Evolutionary conservation across 2,329 filamentous ascomycete species (phyloP), one percentile per base, ranked within the genome.

Genomic region (Cadophora sp.): DNA sequence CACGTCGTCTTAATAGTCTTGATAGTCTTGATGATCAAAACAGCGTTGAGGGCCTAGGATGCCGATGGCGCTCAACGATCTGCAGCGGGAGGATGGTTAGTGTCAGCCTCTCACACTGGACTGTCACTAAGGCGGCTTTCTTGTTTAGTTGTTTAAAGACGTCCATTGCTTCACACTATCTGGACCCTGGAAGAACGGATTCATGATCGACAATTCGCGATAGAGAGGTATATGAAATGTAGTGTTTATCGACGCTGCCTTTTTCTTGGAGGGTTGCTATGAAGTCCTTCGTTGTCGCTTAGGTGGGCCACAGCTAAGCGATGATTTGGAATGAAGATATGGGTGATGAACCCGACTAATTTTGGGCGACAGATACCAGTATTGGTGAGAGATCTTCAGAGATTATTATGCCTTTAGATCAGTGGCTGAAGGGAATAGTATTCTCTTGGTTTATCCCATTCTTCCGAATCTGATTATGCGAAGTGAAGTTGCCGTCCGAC

Each of bases 21-120:
- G n/a, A n/a, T n/a, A n/a, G n/a, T n/a, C n/a, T n/a, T 60, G 56
- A 43, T 27, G 34, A 60, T 40, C 34, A 46, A 19, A 12, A 27
- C 31, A 22, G 56, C 22, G 34, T 43, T 60, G 56, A 27, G 56
- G 12, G 16, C 6, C 34, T 46, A 60, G 16, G 34, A 16, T 60
- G 14, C 12, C 3, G 24, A 43, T 40, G 56, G 56, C 24, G 56
- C 56, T 60, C 56, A 60, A 60, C 34, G 56, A 60, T 60, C 34
- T 37, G 56, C 56, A 34, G 56, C 31, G 34, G 2, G 56, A 6
- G 19, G 29, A 29, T 26, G 16, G 29, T 56, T 56, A 56, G 53
- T 56, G 31, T 22, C 31, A 56, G 29, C 31, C 31, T 56, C 53
- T 48, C 19, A n/a, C 43, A n/a, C 12, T 22, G 50, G 14, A n/a